Evolutionary conservation across 2,329 filamentous ascomycete species (phyloP), one percentile per base, ranked within the genome.

Genomic region (Beauveria rudraprayagi): DNA sequence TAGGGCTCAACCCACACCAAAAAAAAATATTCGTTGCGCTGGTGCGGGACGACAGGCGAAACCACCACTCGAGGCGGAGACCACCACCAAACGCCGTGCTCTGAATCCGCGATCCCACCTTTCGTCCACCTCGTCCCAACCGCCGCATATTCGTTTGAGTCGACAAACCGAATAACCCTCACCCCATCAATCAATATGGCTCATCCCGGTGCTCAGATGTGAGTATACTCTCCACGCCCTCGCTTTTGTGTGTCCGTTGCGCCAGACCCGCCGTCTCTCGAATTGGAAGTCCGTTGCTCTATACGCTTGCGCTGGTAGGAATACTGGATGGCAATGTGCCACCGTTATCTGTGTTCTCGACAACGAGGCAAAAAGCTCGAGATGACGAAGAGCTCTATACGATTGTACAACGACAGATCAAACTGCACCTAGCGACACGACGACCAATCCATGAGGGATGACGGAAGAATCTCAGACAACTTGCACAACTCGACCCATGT

Each of bases 121-220:
- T 46, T 48, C 30, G 48, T 55, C 50, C 51, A 51, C 50, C 47
- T 50, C 50, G 50, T 50, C 43, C 51, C 52, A 28, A 17, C 56
- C 61, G 40, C 40, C 47, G 41, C n/a, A 26, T 48, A 51, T 34
- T 56, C 34, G 40, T 51, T 57, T 37, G 53, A 57, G 44, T 61
- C 46, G 59, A 54, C 22, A 51, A 50, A 9, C 22, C 26, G 34
- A 58, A 43, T 43, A 41, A 19, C 28, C n/a, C 56, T 47, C 50
- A 40, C 19, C 24, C 17, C 70, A 69, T 69, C 64, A 73, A 74
- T 75, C 80, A 84, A 77, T 68, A 85, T 85, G 82, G 81, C 83
- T 78, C 77, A 79, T 73, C 79, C 82, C 69, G 82, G 83, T 74
- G 76, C 81, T 74, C 83, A 85, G 76, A 85, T 85, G 83, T 85